These are phyloP conservation scores for Ceratorhiza oryzae-sativae DNA, from an alignment of 1,284 basidiomycete species.

Conservation along the genomic window DNA sequence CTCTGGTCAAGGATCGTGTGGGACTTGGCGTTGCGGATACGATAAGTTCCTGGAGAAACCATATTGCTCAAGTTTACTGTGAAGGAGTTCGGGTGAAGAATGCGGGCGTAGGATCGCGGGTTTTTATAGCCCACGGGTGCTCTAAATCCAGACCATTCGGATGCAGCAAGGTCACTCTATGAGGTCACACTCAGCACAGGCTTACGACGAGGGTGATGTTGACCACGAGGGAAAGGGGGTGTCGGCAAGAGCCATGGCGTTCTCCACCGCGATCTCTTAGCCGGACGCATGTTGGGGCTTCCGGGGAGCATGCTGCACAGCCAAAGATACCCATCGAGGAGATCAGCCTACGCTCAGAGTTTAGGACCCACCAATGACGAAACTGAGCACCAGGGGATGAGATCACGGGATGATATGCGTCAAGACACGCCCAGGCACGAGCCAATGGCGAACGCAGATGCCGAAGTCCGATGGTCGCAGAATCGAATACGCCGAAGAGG, in stretches of 20 bases:
- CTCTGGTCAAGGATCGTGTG: conserved; percentile 25
- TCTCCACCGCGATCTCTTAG: conserved; percentile 5
- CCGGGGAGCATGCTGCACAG: conserved; percentile 32
- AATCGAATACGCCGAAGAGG: not conserved
- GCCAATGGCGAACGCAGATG: not conserved
- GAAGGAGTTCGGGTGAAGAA: not conserved
- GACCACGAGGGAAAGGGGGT: conserved; percentile 32
- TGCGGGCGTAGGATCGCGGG: not conserved
- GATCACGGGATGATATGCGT: conserved; percentile 10
- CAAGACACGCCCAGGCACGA: conserved; percentile 2
- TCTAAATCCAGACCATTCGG: conserved; percentile 24
- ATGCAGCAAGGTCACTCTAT: conserved; percentile 16
- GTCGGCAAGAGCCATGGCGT: conserved; percentile 22
- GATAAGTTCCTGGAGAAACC: conserved; percentile 36
- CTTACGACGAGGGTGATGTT: conserved; percentile 37
- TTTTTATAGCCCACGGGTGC: conserved; percentile 26
- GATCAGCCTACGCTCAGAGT: conserved; percentile 31
- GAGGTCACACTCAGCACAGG: conserved; percentile 26
- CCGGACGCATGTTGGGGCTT: not conserved
- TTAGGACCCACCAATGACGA: conserved; percentile 38
- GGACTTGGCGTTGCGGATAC: conserved; percentile 32
- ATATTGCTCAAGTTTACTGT: conserved; percentile 7
- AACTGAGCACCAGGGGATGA: conserved; percentile 27
- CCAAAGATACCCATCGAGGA: conserved; percentile 32
- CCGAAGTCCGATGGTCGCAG: not conserved